Conservation (phyloP, 208 protist genomes). For the Kentomonas sorsogonicus region DNA sequence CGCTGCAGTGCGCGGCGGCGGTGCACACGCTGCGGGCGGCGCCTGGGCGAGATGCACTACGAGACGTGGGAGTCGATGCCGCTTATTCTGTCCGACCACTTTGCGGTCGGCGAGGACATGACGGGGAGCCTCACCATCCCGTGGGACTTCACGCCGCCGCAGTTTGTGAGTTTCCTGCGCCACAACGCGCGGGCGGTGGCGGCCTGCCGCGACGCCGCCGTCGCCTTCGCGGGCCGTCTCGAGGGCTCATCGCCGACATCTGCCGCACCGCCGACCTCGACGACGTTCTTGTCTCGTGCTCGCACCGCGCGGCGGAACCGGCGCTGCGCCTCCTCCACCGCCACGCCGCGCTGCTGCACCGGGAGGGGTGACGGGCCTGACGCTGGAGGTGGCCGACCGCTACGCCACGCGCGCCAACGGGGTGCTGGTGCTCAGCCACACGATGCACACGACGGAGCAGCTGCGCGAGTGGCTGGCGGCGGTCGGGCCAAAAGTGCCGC, state of each 20-base stretch:
- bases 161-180: conserved; percentile 80
- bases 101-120: conserved; percentile 65
- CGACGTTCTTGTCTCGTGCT: conserved; percentile 89
- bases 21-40: conserved; percentile 74
- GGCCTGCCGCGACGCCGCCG: conserved; percentile 35
- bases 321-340: conserved; percentile 67
- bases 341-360: conserved; percentile 67
- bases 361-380: conserved; percentile 69
- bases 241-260: conserved; percentile 80
- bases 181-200: conserved; percentile 67
- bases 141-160: conserved; percentile 79
- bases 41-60: conserved; percentile 84
- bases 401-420: conserved; percentile 85
- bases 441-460: conserved; percentile 32
- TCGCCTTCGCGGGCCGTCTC: conserved; percentile 50
- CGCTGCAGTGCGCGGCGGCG: conserved; percentile 81
- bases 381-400: conserved; percentile 67
- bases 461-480: conserved; percentile 65
- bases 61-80: conserved; percentile 85
- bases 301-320: conserved; percentile 58
- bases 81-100: conserved; percentile 73
- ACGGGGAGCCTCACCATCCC: conserved; percentile 77
- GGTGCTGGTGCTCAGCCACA: conserved; percentile 69
- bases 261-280: conserved; percentile 67
- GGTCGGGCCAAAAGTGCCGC: conserved; percentile 62